A percentile compares a stretch with the other conserved stretches of the same genome.
Evolutionary conservation across 345 rosid species (phyloP).

Genomic region (Pseudoturritis turrita): DNA sequence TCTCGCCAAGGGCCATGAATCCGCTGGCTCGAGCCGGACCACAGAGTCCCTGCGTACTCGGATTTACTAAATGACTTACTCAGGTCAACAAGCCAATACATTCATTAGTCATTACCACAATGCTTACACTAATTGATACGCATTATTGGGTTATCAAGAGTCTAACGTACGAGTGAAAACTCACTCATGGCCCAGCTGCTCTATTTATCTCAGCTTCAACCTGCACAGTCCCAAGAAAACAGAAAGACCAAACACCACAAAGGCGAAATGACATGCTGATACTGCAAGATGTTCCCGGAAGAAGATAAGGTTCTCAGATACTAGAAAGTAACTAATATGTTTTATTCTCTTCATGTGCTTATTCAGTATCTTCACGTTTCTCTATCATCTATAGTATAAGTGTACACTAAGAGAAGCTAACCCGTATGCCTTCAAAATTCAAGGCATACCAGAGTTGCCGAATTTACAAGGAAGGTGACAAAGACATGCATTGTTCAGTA

Average conservation of each 20-base stretch:
- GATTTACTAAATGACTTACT: too few species aligned
- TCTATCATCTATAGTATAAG: slow-evolving; percentile 10
- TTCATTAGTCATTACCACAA: neutral
- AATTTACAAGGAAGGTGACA: slow-evolving; percentile 9
- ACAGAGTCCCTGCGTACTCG: too few species aligned
- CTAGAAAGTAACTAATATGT: neutral
- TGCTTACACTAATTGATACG: too few species aligned
- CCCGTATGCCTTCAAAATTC: slow-evolving; percentile 4
- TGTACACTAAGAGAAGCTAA: slow-evolving; percentile 10
- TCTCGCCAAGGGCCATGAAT: too few species aligned
- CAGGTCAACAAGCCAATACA: neutral
- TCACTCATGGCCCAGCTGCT: neutral
- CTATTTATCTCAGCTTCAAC: neutral
- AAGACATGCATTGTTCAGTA: neutral
- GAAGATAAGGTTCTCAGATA: neutral
- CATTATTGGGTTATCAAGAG: too few species aligned
- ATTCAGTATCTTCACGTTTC: neutral
- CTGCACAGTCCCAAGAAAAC: neutral
- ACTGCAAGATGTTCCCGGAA: neutral
- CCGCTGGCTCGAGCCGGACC: too few species aligned
- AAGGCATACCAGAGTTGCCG: neutral
- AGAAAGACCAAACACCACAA: neutral
- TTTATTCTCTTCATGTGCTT: slow-evolving; percentile 3
- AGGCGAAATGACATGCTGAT: neutral
- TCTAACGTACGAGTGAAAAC: neutral